Conservation (phyloP, 2,329 filamentous ascomycete species). For the Fusarium brevicatenulatum region DNA sequence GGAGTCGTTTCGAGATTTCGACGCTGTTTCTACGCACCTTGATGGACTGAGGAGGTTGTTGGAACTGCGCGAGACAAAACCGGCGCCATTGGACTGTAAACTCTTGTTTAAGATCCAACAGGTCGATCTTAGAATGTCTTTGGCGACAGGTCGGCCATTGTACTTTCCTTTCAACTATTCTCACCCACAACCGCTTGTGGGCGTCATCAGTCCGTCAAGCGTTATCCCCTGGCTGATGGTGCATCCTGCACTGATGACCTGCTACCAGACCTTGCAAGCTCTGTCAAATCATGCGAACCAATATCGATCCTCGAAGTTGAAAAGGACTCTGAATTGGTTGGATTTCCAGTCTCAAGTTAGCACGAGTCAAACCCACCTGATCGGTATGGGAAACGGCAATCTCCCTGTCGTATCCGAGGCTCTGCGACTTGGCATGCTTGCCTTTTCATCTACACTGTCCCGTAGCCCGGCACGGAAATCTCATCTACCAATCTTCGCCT, state of each 20-base stretch:
- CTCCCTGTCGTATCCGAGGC: not conserved
- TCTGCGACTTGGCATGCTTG: conserved; percentile 5
- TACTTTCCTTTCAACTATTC: not conserved
- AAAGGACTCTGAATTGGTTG: not conserved
- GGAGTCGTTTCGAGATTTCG: not conserved
- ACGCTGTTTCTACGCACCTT: not conserved
- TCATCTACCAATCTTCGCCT: not conserved
- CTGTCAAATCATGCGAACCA: not conserved
- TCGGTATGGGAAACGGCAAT: accelerated
- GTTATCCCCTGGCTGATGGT: accelerated
- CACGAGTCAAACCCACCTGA: not conserved
- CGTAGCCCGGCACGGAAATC: not conserved
- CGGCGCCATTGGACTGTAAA: not conserved
- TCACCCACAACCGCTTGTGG: accelerated
- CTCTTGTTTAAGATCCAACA: conserved; percentile 9
- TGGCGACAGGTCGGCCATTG: not conserved
- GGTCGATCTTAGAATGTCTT: not conserved
- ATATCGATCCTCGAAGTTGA: accelerated
- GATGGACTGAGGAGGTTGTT: not conserved
- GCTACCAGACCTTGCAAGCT: not conserved
- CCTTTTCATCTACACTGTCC: not conserved
- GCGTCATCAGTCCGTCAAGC: accelerated
- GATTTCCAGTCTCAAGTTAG: not conserved
- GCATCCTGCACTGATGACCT: accelerated
- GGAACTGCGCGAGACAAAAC: not conserved